These are phyloP conservation scores for Petasospora rhodanensis DNA, from an alignment of 1,139 yeast species.

Conservation along the genomic window DNA sequence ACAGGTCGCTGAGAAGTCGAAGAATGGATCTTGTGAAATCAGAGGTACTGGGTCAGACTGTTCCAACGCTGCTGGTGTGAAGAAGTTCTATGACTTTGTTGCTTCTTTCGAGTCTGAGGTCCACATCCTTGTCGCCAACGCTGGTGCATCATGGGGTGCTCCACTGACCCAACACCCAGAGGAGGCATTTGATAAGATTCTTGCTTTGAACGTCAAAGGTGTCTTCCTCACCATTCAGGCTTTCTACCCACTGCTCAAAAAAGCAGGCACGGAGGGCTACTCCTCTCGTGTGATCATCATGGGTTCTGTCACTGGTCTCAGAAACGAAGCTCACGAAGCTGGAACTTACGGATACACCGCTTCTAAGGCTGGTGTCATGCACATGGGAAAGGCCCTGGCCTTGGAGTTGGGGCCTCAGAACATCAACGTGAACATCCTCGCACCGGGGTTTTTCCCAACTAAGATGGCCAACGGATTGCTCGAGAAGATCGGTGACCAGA, in stretches of 20 bases:
- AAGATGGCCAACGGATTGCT: slow-evolving; percentile 72
- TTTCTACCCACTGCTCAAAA: slow-evolving; percentile 53
- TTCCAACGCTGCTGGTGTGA: slow-evolving; percentile 47
- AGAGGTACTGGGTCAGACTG: slow-evolving; percentile 59
- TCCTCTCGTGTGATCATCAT: slow-evolving; percentile 66
- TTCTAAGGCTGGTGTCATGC: slow-evolving; percentile 75
- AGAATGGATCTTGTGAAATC: slow-evolving; percentile 42
- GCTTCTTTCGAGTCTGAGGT: slow-evolving; percentile 38
- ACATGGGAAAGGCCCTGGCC: slow-evolving; percentile 62
- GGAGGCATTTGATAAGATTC: slow-evolving; percentile 57
- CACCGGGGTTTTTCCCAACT: slow-evolving; percentile 78
- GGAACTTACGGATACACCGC: slow-evolving; percentile 62
- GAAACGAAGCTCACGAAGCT: slow-evolving; percentile 49
- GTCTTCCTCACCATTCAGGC: slow-evolving; percentile 65
- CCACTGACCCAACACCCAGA: slow-evolving; percentile 59
- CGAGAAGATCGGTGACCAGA: slow-evolving; percentile 46
- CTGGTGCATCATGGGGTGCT: slow-evolving; percentile 82
- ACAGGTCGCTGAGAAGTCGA: slow-evolving; percentile 38
- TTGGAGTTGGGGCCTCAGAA: slow-evolving; percentile 59
- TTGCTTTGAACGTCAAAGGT: slow-evolving; percentile 64
- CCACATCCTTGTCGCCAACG: slow-evolving; percentile 69
- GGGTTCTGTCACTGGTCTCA: slow-evolving; percentile 54
- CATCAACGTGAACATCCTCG: slow-evolving; percentile 63
- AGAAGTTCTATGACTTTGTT: slow-evolving; percentile 42
- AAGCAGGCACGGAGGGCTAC: slow-evolving; percentile 51